Percentiles rank a stretch among this genome's conserved stretches.
Evolutionary conservation across 2,329 filamentous ascomycete genomes (phyloP).

Genomic region (Aspergillus bombycis): DNA sequence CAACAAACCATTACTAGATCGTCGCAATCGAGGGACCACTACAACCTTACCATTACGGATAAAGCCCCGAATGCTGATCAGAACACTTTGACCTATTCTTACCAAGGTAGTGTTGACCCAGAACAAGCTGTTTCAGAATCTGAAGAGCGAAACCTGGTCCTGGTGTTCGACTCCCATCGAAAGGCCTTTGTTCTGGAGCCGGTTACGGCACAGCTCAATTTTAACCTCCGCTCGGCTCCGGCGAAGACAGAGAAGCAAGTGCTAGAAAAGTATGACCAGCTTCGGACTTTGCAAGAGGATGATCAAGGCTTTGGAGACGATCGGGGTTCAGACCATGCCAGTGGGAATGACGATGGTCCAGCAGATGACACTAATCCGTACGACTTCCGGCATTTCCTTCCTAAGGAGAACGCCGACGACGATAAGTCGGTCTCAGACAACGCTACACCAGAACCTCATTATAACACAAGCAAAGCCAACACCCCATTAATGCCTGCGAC

Average conservation of each 20-base stretch:
- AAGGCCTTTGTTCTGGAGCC: conserved; percentile 82
- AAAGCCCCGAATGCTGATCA: conserved; percentile 44
- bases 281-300: conserved; percentile 50
- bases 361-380: conserved; percentile 52
- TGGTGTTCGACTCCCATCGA: conserved; percentile 75
- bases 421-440: conserved; percentile 38
- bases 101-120: conserved; percentile 46
- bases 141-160: conserved; percentile 45
- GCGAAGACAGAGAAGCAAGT: conserved; percentile 68
- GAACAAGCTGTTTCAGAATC: conserved; percentile 30
- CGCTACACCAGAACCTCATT: conserved; percentile 41
- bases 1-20: conserved; percentile 42
- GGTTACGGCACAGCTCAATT: conserved; percentile 79
- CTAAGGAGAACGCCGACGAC: conserved; percentile 41
- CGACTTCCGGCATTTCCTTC: conserved; percentile 54
- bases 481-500: conserved; percentile 39
- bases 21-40: conserved; percentile 38
- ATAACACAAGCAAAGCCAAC: conserved; percentile 33
- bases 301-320: conserved; percentile 40
- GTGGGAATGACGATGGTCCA: conserved; percentile 47
- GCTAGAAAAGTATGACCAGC: conserved; percentile 67
- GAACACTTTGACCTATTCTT: conserved; percentile 42
- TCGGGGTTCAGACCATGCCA: conserved; percentile 30
- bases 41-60: conserved; percentile 47
- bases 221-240: conserved; percentile 77